These are phyloP conservation scores for Neonectria punicea DNA, from an alignment of 2,329 filamentous ascomycete genomes.

Conservation along the genomic window DNA sequence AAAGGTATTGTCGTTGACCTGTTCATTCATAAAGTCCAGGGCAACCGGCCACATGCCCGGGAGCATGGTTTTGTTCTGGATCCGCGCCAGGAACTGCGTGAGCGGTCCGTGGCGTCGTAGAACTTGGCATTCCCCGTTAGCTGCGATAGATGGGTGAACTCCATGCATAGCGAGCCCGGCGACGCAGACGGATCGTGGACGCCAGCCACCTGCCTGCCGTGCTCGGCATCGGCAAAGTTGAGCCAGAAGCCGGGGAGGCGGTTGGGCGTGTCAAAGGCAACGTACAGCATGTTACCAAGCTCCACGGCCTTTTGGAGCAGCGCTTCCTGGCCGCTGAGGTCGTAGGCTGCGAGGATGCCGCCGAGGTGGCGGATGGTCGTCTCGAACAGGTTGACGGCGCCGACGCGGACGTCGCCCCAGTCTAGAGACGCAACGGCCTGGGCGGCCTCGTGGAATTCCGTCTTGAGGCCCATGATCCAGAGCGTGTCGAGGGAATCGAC, in stretches of 20 bases:
- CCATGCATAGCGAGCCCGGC: conserved; percentile 74
- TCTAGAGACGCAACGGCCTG: conserved; percentile 60
- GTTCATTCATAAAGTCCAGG: conserved; percentile 68
- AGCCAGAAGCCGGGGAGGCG: conserved; percentile 60
- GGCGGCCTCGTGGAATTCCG: conserved; percentile 66
- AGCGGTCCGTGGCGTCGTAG: conserved; percentile 81
- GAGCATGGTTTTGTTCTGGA: conserved; percentile 75
- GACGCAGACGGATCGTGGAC: conserved; percentile 60
- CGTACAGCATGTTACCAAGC: conserved; percentile 64
- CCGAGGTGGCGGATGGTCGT: conserved; percentile 66
- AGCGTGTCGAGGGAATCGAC: conserved; percentile 71
- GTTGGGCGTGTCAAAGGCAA: conserved; percentile 65
- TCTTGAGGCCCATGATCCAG: conserved; percentile 69
- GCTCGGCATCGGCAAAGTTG: conserved; percentile 54
- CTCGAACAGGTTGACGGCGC: conserved; percentile 63
- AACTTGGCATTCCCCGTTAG: conserved; percentile 78
- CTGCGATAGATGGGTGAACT: conserved; percentile 80
- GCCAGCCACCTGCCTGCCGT: conserved; percentile 60
- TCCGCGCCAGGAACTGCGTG: conserved; percentile 73
- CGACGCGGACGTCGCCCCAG: conserved; percentile 58
- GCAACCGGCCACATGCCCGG: conserved; percentile 81
- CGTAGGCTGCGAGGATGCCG: conserved; percentile 62
- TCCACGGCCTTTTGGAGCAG: conserved; percentile 62
- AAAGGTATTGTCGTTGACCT: conserved; percentile 58
- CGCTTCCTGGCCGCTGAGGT: conserved; percentile 57